phyloP scores from a whole-genome alignment of 2,329 filamentous ascomycete species.

The Trichoderma afroharzianum region DNA sequence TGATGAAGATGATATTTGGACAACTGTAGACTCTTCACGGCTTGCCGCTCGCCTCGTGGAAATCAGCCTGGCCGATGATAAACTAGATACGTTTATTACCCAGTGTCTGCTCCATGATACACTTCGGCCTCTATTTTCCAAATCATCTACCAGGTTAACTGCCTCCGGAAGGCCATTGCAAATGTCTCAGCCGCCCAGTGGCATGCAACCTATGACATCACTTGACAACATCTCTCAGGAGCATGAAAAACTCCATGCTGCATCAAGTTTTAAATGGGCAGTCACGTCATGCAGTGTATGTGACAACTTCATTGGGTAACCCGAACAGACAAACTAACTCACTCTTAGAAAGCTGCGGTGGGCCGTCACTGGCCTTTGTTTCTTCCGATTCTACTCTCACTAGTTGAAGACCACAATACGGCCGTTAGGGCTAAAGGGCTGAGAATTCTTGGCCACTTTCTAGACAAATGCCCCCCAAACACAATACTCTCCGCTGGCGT shows the following conservation, averaged over 20 bases:
- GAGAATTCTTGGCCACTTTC: conserved; percentile 49
- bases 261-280: conserved; percentile 48
- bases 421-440: conserved; percentile 55
- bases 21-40: conserved; percentile 30
- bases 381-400: conserved; percentile 64
- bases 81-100: conserved; percentile 41
- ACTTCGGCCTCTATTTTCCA: conserved; percentile 65
- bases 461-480: conserved; percentile 48
- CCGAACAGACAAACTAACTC: not conserved
- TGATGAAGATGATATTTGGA: conserved; percentile 36
- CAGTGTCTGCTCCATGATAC: conserved; percentile 58
- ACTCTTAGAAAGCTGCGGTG: conserved; percentile 15
- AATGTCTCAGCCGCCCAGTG: not conserved
- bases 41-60: conserved; percentile 33
- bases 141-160: conserved; percentile 43
- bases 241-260: conserved; percentile 18
- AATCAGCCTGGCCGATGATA: conserved; percentile 22
- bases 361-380: conserved; percentile 61
- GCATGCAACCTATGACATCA: not conserved
- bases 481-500: conserved; percentile 63
- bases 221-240: conserved; percentile 25
- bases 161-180: conserved; percentile 29
- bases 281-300: conserved; percentile 49
- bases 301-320: not conserved
- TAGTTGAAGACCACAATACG: conserved; percentile 61